These are phyloP conservation scores for Colletotrichum theobromicola DNA, from an alignment of 2,329 filamentous ascomycete genomes.

Conservation along the genomic window DNA sequence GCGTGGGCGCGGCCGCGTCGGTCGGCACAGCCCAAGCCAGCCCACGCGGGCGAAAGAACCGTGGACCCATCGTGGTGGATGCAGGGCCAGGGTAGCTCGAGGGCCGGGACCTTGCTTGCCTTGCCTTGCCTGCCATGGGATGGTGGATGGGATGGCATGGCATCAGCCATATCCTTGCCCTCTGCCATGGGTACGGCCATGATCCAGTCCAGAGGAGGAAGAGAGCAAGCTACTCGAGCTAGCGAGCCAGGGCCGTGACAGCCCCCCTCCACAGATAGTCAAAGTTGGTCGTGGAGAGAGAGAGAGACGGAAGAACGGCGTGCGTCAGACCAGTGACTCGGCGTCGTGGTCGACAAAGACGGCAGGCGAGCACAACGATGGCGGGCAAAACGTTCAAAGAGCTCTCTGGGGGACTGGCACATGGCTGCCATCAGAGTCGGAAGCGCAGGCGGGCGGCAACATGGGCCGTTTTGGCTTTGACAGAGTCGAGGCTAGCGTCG, in stretches of 20 bases:
- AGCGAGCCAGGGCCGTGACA: not conserved
- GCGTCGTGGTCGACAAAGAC: not conserved
- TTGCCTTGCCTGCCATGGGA: not conserved
- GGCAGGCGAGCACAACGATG: not conserved
- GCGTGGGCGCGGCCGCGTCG: not conserved
- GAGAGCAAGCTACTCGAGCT: not conserved
- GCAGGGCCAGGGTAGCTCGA: not conserved
- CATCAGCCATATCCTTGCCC: constrained; percentile 1
- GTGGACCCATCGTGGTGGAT: not conserved
- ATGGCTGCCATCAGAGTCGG: not conserved
- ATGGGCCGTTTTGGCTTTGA: not conserved
- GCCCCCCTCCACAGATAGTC: not conserved
- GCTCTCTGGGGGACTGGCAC: not conserved
- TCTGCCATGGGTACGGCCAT: too few relatives aligned
- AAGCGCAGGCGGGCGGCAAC: not conserved
- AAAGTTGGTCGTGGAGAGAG: constrained; percentile 8
- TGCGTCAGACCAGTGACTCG: not conserved
- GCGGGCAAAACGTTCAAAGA: constrained; percentile 1
- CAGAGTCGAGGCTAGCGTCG: constrained; percentile 13
- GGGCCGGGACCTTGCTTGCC: not conserved
- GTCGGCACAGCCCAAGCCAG: constrained; percentile 1
- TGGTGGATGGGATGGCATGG: constrained; percentile 3
- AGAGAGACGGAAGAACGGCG: not conserved
- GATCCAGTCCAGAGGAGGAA: not conserved
- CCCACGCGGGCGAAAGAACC: not conserved